These are phyloP conservation scores for Picea glauca DNA, from an alignment of 75 land plant species.

Conservation along the genomic window DNA sequence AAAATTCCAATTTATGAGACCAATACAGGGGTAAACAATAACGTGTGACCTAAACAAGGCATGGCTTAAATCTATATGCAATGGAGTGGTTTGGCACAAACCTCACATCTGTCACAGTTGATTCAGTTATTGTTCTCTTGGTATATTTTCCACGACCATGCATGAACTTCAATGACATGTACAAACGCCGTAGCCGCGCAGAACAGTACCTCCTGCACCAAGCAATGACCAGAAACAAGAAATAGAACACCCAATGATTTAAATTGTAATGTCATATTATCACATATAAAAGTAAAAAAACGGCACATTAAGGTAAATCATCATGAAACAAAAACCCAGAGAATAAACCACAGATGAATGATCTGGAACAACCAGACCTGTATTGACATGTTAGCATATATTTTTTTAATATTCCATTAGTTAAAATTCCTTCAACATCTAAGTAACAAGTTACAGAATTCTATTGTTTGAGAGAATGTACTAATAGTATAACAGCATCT, in stretches of 20 bases:
- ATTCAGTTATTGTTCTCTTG: slow-evolving; percentile 46
- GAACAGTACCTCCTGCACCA: slow-evolving; percentile 84
- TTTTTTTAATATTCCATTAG: neutral
- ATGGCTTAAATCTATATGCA: neutral
- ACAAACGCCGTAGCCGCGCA: slow-evolving; percentile 77
- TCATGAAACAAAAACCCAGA: neutral
- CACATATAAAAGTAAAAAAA: neutral
- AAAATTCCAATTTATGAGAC: too few relatives aligned
- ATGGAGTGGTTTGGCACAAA: slow-evolving; percentile 18
- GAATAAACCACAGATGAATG: neutral
- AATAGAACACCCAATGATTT: neutral
- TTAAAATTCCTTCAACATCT: neutral
- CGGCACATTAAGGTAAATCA: neutral
- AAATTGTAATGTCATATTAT: neutral
- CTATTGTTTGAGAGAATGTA: neutral
- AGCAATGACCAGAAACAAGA: neutral
- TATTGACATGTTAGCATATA: neutral
- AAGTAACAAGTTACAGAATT: neutral
- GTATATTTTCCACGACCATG: slow-evolving; percentile 95
- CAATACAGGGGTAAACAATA: neutral
- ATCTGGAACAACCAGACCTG: neutral
- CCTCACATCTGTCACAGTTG: slow-evolving; percentile 93
- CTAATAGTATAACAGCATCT: neutral
- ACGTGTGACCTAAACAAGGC: neutral
- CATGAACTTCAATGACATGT: slow-evolving; percentile 91